These are phyloP conservation scores for Neopestalotiopsis sp. DNA, from an alignment of 2,329 filamentous ascomycete species.

Conservation along the genomic window DNA sequence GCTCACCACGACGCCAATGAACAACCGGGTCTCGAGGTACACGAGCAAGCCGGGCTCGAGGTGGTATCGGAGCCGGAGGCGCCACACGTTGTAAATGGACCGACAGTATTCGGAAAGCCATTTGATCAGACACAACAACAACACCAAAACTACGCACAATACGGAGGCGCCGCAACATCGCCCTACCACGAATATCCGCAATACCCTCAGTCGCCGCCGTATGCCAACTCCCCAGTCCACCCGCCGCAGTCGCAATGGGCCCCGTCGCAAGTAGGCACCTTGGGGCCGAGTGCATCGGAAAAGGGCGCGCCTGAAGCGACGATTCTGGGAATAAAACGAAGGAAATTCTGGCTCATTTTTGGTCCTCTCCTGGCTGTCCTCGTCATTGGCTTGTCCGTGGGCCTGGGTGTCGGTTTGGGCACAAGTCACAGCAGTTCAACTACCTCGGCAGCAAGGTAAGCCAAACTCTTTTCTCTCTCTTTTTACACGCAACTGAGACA, in stretches of 20 bases:
- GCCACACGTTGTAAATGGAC: constrained; percentile 27
- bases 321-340: constrained; percentile 27
- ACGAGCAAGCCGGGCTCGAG: constrained; percentile 27
- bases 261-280: background rate
- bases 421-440: background rate
- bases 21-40: constrained; percentile 10
- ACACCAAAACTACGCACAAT: constrained; percentile 14
- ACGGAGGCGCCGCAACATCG: constrained; percentile 18
- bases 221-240: background rate
- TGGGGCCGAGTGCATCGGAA: constrained; percentile 12
- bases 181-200: constrained; percentile 14
- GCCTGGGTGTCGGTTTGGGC: constrained; percentile 31
- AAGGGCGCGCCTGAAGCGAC: constrained; percentile 11
- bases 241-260: constrained; percentile 7
- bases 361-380: constrained; percentile 29
- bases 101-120: constrained; percentile 23
- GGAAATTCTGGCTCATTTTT: constrained; percentile 31
- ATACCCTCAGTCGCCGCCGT: constrained; percentile 5
- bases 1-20: constrained; percentile 3
- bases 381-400: constrained; percentile 30
- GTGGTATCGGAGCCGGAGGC: constrained; percentile 25
- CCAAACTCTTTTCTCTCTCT: background rate
- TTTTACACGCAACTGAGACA: background rate
- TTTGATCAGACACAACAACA: constrained; percentile 20
- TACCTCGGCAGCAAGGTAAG: constrained; percentile 8